Conservation (phyloP, 257 asterid species). For the Solanum chmielewskii region DNA sequence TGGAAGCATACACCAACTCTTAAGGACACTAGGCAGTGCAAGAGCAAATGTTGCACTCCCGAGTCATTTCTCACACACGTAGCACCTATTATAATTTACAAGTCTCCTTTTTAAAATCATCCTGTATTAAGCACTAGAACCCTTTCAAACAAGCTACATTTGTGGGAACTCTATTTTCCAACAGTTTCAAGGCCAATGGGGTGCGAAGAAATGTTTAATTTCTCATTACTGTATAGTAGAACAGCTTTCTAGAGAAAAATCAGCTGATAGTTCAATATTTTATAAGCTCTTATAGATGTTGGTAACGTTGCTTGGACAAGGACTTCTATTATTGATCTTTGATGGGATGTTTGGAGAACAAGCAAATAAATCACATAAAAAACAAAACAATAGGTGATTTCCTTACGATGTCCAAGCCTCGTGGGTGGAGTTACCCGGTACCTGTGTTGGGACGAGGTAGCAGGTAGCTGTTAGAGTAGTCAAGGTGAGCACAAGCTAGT, state of each 20-base stretch:
- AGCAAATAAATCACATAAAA: neutral
- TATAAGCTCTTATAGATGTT: neutral
- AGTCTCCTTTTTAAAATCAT: neutral
- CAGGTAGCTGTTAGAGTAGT: too few species aligned
- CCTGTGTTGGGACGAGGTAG: neutral
- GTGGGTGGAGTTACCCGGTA: neutral
- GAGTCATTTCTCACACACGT: neutral
- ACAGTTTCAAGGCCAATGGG: neutral
- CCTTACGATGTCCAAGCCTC: neutral
- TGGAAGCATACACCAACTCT: neutral
- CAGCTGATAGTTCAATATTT: neutral
- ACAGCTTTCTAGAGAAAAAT: neutral
- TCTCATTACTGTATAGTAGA: neutral
- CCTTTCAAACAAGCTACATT: neutral
- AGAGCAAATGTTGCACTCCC: neutral
- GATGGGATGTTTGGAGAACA: neutral
- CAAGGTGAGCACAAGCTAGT: neutral
- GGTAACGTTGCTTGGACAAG: neutral
- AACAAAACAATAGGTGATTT: neutral
- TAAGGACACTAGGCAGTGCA: neutral
- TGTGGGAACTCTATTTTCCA: neutral
- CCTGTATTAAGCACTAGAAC: neutral
- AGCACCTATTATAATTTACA: neutral
- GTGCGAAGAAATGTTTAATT: neutral
- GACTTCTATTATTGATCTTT: neutral